Base-by-base conservation (phyloP, 345 rosid genomes). In the Heritiera littoralis region DNA sequence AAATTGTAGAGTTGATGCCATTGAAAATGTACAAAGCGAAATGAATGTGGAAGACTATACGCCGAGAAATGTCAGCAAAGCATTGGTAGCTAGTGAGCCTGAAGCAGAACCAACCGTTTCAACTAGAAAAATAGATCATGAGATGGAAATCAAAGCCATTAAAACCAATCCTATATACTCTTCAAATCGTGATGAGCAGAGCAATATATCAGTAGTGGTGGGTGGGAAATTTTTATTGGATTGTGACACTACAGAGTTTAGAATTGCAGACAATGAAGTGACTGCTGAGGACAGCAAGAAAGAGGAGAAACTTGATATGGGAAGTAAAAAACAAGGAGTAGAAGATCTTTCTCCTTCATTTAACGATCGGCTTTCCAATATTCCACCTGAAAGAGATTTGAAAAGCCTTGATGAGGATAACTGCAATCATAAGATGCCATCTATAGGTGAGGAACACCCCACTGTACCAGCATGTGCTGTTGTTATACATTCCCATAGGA, bases 371-470 rank as follows among this genome's bases (percentile, higher is more conserved):
- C 43, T 58, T 68, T 41, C 81, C 48, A 79, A 59, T 66, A 61
- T 73, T 79, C 85, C 81, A 28, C 59, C 76, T 64, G 87, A 79
- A 77, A 76, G 52, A 75, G 89, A 35, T 35, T 35, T 45, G 35
- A 77, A 71, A 80, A 49, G 65, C 56, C 81, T 43, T 67, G 77
- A 79, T 59, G 81, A 72, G 65, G 80, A 79, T 77, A 75, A 67
- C 30, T 85, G 79, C 63, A 81, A 80, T 17, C 81, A 66, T 63
- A 84, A 80, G 69, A 65, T 59, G 54, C 79, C 40, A 74, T 61
- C 72, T 45, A 66, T 76, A 67, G 74, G 78, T 68, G 73, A 81
- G 64, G 83, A 83, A 75, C 77, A 75, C 18, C 41, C 66, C 3
- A 76, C 56, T 75, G 18, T 58, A 72, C 75, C 77, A 10, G 83